These are phyloP conservation scores for Verticillium nonalfalfae DNA, from an alignment of 2,329 filamentous ascomycete genomes.

Conservation along the genomic window DNA sequence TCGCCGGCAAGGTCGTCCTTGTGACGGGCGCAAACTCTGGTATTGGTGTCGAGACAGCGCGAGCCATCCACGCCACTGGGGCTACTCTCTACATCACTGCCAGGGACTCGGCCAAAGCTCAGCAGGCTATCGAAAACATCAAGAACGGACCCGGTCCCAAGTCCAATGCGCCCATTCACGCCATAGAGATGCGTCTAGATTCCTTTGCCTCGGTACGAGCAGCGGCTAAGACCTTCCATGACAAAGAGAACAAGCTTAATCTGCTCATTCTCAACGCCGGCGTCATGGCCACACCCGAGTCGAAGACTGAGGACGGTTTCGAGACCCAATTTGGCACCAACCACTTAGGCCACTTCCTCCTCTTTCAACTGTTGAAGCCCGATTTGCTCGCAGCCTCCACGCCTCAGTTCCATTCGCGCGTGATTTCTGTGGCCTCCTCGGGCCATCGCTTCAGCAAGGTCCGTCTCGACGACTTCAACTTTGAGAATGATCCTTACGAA, in stretches of 20 bases:
- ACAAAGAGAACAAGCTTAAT: conserved; percentile 16
- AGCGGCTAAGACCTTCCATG: conserved; percentile 19
- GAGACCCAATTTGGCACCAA: conserved; percentile 43
- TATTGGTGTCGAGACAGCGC: conserved; percentile 34
- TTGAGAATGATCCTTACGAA: conserved; percentile 11
- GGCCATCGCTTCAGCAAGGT: conserved; percentile 17
- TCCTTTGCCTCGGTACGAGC: conserved; percentile 26
- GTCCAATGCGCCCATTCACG: neutral
- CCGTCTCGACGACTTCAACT: conserved; percentile 21
- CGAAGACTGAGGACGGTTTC: conserved; percentile 37
- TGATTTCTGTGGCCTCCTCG: conserved; percentile 20
- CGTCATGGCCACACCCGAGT: conserved; percentile 28
- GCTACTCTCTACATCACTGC: conserved; percentile 5
- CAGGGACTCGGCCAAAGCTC: neutral
- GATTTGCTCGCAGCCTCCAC: conserved; percentile 8
- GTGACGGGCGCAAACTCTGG: conserved; percentile 33
- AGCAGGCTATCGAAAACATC: neutral
- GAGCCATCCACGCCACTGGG: conserved; percentile 8
- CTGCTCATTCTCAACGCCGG: conserved; percentile 29
- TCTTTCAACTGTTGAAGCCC: conserved; percentile 19
- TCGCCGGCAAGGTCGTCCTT: conserved; percentile 7
- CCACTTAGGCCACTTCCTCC: conserved; percentile 38
- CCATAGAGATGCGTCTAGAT: conserved; percentile 31
- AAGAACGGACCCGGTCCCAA: neutral
- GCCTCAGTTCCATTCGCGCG: conserved; percentile 13